Evolutionary conservation across 192 early-diverging fungal genomes (phyloP), one percentile per base, ranked within the genome.

Genomic region (Coemansia interrupta): DNA sequence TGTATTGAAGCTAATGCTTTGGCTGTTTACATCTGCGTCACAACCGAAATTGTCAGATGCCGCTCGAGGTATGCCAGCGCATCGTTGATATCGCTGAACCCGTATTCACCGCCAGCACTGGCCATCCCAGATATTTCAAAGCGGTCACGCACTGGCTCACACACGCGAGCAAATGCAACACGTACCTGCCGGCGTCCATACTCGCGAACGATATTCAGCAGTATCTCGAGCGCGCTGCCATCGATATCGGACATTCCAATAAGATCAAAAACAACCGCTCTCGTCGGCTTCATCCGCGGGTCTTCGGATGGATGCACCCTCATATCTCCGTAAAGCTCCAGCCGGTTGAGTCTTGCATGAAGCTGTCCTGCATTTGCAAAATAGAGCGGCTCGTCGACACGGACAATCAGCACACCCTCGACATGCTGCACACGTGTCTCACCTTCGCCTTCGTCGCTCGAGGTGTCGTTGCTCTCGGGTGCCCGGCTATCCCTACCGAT

Each of bases 281-380:
- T 71, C 5, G 91, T 81, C 11, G 89, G 85, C 32, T 82, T 84
- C 50, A 91, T 83, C 28, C 87, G 84, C 12, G 96, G 90, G 14
- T 86, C 86, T 64, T 97, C 94, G 0, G 92, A 93, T 6, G 97
- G 97, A 75, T 99, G 97, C 22, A 94, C 89, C 12, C 86, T 84
- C 82, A 97, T 86, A 63, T 94, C 93, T 30, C 97, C 95, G 78
- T 92, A 93, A 63, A 90, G 80, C 61, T 99, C 97, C 26, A 97
- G 74, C 23, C 97, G 89, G 46, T 92, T 89, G 29, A 99, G 76
- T 14, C 95, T 81, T 53, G 97, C 97, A 72, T 94, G 93, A 43
- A 99, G 80, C 78, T 98, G 94, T 4, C 95, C 95, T 23, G 90
- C 89, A 64, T 99, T 99, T 44, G 95, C 95, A 84, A 99, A 99